phyloP scores from a whole-genome alignment of 2,329 filamentous ascomycete species.

The Metarhizium robertsii region DNA sequence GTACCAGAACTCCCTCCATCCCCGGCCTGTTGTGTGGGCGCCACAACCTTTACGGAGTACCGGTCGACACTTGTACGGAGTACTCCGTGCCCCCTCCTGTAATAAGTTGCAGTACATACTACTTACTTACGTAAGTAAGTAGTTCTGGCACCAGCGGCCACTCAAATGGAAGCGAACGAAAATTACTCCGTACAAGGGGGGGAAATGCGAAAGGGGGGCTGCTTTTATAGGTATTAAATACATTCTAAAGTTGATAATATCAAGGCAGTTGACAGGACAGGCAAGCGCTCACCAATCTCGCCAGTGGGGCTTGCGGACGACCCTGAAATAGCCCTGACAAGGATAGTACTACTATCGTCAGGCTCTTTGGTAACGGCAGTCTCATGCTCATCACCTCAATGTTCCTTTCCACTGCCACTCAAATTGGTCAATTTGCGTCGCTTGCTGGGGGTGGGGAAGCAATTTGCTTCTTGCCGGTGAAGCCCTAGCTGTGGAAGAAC shows the following conservation, averaged over 20 bases:
- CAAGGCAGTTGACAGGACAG: background rate
- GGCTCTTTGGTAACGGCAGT: background rate
- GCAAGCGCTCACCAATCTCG: conserved; percentile 6
- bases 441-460: conserved; percentile 4
- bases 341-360: background rate
- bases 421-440: conserved; percentile 18
- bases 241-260: too few species aligned
- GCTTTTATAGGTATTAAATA: too few species aligned
- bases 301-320: conserved; percentile 1
- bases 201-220: too few species aligned
- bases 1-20: background rate
- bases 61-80: too few species aligned
- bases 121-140: too few species aligned
- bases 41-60: too few species aligned
- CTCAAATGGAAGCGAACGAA: too few species aligned
- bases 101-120: too few species aligned
- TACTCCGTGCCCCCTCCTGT: too few species aligned
- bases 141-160: too few species aligned
- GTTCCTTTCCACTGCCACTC: conserved; percentile 3
- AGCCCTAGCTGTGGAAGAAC: background rate
- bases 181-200: too few species aligned
- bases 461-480: conserved; percentile 2
- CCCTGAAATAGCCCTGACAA: background rate
- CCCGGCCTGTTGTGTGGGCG: too few species aligned
- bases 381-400: background rate